Percentiles rank a stretch among this genome's conserved stretches.
These are phyloP conservation scores for Lanmaoa pseudosensibilis DNA, from an alignment of 768 basidiomycete species.

Conservation along the genomic window DNA sequence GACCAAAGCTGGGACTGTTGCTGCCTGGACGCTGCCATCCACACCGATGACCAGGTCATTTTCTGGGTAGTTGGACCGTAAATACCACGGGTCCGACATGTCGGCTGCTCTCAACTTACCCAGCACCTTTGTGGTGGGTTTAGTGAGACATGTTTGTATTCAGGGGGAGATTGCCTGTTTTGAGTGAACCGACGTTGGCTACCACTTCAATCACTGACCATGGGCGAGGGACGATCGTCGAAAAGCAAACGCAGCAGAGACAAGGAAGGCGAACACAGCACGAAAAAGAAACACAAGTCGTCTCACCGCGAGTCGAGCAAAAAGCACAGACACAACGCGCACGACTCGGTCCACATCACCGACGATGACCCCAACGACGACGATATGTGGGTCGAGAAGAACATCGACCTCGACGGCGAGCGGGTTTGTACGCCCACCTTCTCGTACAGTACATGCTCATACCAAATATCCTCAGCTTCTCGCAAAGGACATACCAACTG, in stretches of 20 bases:
- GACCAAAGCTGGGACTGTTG: not conserved
- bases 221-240: conserved; percentile 24
- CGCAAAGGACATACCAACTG: conserved; percentile 74
- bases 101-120: not conserved
- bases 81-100: not conserved
- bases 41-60: not conserved
- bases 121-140: too few relatives aligned
- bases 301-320: conserved; percentile 40
- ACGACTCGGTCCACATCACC: conserved; percentile 41
- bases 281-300: conserved; percentile 56
- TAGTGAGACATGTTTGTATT: too few relatives aligned
- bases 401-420: conserved; percentile 76
- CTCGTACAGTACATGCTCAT: conserved; percentile 3
- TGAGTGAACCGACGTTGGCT: not conserved
- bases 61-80: not conserved
- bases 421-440: conserved; percentile 46
- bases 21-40: not conserved
- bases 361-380: conserved; percentile 77
- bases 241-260: conserved; percentile 34
- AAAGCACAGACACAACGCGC: conserved; percentile 35
- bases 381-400: conserved; percentile 87
- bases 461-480: conserved; percentile 45
- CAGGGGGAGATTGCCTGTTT: not conserved
- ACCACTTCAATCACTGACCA: conserved; percentile 13
- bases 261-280: conserved; percentile 44